phyloP scores from a whole-genome alignment of 225 moss, liverwort and hornwort species.

The Ulota crispa region DNA sequence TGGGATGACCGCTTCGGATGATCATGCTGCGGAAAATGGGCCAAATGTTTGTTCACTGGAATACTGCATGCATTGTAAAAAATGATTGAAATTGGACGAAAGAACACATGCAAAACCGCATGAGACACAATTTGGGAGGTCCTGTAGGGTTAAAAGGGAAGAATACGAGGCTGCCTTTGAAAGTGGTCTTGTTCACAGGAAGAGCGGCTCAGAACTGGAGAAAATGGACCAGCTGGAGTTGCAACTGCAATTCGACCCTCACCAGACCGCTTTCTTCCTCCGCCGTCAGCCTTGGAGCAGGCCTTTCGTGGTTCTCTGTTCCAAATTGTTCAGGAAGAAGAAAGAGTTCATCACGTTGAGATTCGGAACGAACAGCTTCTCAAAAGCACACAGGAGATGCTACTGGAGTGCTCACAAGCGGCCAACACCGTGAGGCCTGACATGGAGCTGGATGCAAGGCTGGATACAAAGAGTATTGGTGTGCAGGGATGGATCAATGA shows the following conservation, averaged over 20 bases:
- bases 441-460: conserved; percentile 27
- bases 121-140: neutral
- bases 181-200: conserved; percentile 51
- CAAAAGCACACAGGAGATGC: conserved; percentile 47
- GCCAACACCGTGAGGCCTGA: conserved; percentile 46
- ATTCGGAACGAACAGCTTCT: conserved; percentile 27
- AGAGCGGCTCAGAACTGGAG: conserved; percentile 82
- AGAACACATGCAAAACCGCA: neutral
- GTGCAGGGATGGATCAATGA: conserved; percentile 33
- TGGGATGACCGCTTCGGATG: neutral
- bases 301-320: conserved; percentile 76
- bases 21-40: neutral
- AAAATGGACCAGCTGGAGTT: conserved; percentile 80
- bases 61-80: neutral
- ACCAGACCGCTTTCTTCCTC: conserved; percentile 51
- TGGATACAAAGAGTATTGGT: conserved; percentile 48
- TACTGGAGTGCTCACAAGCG: conserved; percentile 63
- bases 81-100: neutral
- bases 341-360: conserved; percentile 30
- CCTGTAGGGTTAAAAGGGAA: neutral
- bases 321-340: conserved; percentile 61
- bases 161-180: neutral
- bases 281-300: conserved; percentile 67
- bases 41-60: neutral
- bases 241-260: conserved; percentile 50